These are phyloP conservation scores for Oryza longistaminata DNA, from an alignment of 176 grass and related monocot species.

Conservation along the genomic window DNA sequence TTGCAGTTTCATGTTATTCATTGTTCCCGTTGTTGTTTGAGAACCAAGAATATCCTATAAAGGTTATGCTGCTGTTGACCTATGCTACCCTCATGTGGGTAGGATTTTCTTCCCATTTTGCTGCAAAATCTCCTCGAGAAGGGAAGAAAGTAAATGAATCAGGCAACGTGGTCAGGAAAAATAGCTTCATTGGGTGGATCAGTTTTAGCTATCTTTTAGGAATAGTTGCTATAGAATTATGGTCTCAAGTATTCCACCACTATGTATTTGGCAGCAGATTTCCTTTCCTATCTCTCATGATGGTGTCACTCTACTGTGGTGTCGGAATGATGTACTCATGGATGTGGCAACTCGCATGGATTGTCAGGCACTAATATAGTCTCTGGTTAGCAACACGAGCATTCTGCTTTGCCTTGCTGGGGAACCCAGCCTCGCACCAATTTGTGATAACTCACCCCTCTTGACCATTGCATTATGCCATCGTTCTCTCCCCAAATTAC, in stretches of 20 bases:
- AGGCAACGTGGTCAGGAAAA: constrained; percentile 28
- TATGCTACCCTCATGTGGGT: constrained; percentile 70
- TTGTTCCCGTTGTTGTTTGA: constrained; percentile 83
- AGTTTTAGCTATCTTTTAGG: constrained; percentile 58
- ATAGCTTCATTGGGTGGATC: constrained; percentile 58
- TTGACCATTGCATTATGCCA: neutral
- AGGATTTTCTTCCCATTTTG: constrained; percentile 64
- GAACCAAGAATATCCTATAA: constrained; percentile 76
- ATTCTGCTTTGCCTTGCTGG: neutral
- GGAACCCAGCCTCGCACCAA: neutral
- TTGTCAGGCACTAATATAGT: constrained; percentile 51
- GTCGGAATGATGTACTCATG: constrained; percentile 90
- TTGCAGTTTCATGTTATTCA: constrained; percentile 90
- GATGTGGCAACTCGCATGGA: constrained; percentile 75
- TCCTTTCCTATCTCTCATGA: constrained; percentile 85
- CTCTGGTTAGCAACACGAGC: neutral
- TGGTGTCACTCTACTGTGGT: constrained; percentile 69
- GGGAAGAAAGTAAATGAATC: constrained; percentile 32
- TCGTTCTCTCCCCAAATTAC: neutral
- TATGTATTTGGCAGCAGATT: constrained; percentile 59
- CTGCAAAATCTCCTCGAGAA: constrained; percentile 1
- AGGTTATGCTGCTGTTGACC: constrained; percentile 65
- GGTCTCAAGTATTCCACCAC: constrained; percentile 65
- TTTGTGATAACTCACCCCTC: neutral
- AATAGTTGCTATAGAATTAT: constrained; percentile 59